Percentiles rank a stretch among this genome's conserved stretches.
Conservation (phyloP, 208 protist genomes). For the Acanthamoeba castellanii region DNA sequence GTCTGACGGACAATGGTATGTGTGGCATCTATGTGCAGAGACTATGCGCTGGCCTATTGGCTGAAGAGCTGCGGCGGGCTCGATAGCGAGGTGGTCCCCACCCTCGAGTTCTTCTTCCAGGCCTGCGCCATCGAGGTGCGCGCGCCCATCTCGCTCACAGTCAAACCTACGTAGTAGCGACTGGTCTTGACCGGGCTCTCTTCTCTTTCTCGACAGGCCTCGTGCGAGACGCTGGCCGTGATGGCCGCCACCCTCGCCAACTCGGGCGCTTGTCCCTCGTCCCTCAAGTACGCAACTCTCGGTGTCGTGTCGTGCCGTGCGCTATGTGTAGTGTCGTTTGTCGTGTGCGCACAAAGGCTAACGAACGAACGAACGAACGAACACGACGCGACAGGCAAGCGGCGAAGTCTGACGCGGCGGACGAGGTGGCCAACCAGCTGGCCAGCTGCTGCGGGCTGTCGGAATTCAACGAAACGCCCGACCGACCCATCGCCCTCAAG, state of each 20-base stretch:
- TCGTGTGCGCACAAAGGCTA: no score
- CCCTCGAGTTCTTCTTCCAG: conserved; percentile 84
- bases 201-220: no score
- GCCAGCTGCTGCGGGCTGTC: background rate
- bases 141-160: no score
- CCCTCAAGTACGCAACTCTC: background rate
- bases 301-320: no score
- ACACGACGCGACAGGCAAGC: no score
- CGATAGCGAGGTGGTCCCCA: background rate
- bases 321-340: no score
- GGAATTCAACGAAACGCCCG: background rate
- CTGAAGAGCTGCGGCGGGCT: background rate
- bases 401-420: background rate
- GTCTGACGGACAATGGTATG: background rate
- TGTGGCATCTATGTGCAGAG: background rate
- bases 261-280: conserved; percentile 68
- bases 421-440: background rate
- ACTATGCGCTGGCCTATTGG: background rate
- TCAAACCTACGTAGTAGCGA: no score
- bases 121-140: conserved; percentile 70
- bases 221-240: conserved; percentile 51
- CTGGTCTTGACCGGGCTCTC: no score
- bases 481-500: background rate
- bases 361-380: no score
- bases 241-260: conserved; percentile 84